A percentile compares a stretch with the other conserved stretches of the same genome.
phyloP scores from a whole-genome alignment of 2,329 filamentous ascomycete species.

The Drechmeria coniospora region DNA sequence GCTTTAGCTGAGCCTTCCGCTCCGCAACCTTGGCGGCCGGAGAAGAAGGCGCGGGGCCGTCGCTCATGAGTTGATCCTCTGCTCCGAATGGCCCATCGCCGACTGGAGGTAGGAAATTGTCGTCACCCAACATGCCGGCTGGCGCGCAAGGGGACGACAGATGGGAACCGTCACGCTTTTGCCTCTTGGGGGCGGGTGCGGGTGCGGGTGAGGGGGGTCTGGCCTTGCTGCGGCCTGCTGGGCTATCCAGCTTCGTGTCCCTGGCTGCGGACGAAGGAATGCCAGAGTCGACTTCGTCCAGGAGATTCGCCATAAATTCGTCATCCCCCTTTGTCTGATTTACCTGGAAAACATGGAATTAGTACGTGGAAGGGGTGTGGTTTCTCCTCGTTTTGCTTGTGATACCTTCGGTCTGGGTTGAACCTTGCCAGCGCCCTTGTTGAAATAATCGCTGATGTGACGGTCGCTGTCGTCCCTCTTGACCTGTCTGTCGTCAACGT shows the following conservation, averaged over 20 bases:
- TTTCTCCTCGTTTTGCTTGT: no score
- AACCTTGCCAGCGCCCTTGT: slow-evolving; percentile 49
- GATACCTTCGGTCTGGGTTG: slow-evolving; percentile 69
- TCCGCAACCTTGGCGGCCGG: slow-evolving; percentile 66
- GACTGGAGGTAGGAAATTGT: slow-evolving; percentile 36
- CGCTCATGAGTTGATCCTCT: no score
- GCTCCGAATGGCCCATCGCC: slow-evolving; percentile 59
- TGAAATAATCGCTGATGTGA: slow-evolving; percentile 92
- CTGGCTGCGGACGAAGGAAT: slow-evolving; percentile 37
- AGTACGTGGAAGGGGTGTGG: no score
- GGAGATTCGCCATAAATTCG: slow-evolving; percentile 68
- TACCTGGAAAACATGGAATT: no score
- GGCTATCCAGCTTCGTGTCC: slow-evolving; percentile 48
- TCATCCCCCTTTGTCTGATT: slow-evolving; percentile 75
- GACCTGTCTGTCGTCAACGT: slow-evolving; percentile 73
- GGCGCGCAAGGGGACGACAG: slow-evolving; percentile 30
- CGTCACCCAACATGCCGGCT: slow-evolving; percentile 31
- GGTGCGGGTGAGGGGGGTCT: slow-evolving; percentile 65
- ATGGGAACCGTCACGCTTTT: slow-evolving; percentile 34
- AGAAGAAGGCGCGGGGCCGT: slow-evolving; percentile 74
- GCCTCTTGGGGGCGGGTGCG: slow-evolving; percentile 37
- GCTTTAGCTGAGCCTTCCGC: slow-evolving; percentile 44
- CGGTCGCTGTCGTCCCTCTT: slow-evolving; percentile 77
- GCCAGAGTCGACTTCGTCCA: slow-evolving; percentile 80
- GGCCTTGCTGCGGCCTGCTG: slow-evolving; percentile 61